A percentile compares a stretch with the other conserved stretches of the same genome.
Conservation (phyloP, 2,329 filamentous ascomycete genomes). For the Aurifilum marmelostoma region DNA sequence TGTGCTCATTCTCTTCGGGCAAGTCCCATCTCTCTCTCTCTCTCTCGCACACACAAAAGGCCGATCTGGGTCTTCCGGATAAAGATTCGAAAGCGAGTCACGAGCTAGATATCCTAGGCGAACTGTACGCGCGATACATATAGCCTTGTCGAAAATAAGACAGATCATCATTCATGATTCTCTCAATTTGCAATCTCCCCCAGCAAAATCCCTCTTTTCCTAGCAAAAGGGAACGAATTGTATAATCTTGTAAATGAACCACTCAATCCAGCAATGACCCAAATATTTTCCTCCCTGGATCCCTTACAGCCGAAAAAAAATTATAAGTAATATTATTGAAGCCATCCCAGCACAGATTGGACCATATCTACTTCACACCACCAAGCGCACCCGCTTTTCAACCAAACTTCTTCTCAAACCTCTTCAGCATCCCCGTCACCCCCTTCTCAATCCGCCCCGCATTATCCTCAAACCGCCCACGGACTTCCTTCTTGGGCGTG, state of each 20-base stretch:
- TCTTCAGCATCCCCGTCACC: constrained; percentile 73
- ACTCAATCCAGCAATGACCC: no score
- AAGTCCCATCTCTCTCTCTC: background rate
- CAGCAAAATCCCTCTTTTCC: no score
- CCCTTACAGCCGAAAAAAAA: no score
- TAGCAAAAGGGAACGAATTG: no score
- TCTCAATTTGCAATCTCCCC: background rate
- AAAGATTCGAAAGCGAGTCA: background rate
- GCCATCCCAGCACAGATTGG: no score
- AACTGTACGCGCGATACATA: no score
- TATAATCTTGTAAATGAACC: no score
- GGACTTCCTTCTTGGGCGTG: constrained; percentile 48
- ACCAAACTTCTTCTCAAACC: constrained; percentile 75
- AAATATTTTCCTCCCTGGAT: no score
- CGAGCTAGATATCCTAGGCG: background rate
- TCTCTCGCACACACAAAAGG: background rate
- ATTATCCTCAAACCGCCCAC: constrained; percentile 64
- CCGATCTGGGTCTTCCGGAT: no score
- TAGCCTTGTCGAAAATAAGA: background rate
- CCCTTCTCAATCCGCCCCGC: constrained; percentile 71
- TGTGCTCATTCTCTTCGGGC: background rate
- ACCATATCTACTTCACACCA: no score
- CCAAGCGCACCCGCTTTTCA: constrained; percentile 34
- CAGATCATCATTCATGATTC: background rate
- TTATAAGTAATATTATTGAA: no score